Evolutionary conservation across 2,329 filamentous ascomycete genomes (phyloP), one percentile per base, ranked within the genome.

Genomic region (Hortaea sp.): DNA sequence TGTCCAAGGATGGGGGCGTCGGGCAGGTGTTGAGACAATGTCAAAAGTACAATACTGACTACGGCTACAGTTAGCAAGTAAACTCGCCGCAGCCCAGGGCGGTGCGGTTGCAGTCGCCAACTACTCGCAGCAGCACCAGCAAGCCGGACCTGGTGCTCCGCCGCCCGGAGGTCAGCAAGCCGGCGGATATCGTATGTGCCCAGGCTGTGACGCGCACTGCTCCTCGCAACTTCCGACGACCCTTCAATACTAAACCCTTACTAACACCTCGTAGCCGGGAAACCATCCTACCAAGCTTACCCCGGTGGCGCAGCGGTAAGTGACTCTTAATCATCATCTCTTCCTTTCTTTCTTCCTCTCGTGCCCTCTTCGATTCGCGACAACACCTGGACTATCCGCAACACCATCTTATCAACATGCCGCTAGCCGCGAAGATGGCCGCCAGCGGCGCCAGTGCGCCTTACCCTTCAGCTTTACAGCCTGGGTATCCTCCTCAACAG

Each of bases 251-350:
- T 7, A 10, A 7, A 39, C 3, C 13, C 2, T n/a, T 7, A 10
- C 37, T 39, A 27, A 10, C 46, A 52, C 43, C 47, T 48, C 54
- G 56, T 50, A 60, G 55, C 56, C 54, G 65, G 67, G 43, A 70
- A 74, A 55, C 65, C 63, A 50, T 68, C 71, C 58, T 79, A 79
- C 64, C 75, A 79, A 66, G 71, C 76, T 53, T 79, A 61, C 46
- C 53, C 55, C 6, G 52, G 52, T 30, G 46, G 48, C 39, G 37
- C 50, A 6, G 32, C 38, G 50, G 57, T 59, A 55, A 57, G 56
- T 58, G 35, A 42, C 42, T 35, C 32, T 35, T n/a, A 35, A 20
- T 20, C 20, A 20, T 20, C 20, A 20, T 20, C 39, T 30, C 39
- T 44, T 50, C 28, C 48, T 47, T 47, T 42, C 35, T 48, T 50